Evolutionary conservation across 495 filamentous ascomycete species (phyloP).

Genomic region (Parachaetomium inaequale): DNA sequence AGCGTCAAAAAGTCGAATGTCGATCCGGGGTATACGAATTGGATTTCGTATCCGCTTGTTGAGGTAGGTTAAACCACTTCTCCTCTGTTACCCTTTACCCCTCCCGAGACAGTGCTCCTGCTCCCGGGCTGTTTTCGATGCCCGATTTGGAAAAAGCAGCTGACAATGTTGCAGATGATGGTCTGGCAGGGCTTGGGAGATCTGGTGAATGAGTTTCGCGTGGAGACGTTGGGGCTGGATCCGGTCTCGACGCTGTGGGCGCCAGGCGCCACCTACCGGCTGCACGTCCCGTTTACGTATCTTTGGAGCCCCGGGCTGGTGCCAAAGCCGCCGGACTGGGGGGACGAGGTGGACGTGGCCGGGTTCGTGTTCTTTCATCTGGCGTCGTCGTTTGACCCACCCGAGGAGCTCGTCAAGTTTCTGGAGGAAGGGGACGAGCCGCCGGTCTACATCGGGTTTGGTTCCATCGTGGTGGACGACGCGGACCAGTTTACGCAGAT

Average conservation of each 20-base stretch:
- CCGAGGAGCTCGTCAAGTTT: conserved; percentile 59
- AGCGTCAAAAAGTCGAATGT: conserved; percentile 62
- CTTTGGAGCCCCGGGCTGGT: conserved; percentile 81
- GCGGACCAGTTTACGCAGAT: conserved; percentile 57
- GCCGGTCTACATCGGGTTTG: conserved; percentile 65
- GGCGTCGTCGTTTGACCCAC: conserved; percentile 61
- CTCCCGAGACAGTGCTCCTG: too few species aligned
- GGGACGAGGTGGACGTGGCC: conserved; percentile 62
- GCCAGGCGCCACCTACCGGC: conserved; percentile 58
- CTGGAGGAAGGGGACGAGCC: conserved; percentile 54
- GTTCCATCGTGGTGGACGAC: conserved; percentile 66
- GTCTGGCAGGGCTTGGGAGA: conserved; percentile 78
- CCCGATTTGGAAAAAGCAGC: too few species aligned
- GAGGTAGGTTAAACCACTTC: too few species aligned
- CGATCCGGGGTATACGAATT: conserved; percentile 61
- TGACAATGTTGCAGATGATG: too few species aligned
- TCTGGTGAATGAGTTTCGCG: conserved; percentile 68
- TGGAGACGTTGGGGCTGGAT: conserved; percentile 61
- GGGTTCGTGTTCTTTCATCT: conserved; percentile 72
- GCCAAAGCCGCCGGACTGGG: conserved; percentile 75
- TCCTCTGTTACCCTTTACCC: too few species aligned
- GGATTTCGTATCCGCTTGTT: conserved; percentile 67
- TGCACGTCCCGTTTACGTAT: conserved; percentile 74
- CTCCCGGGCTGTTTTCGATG: too few species aligned
- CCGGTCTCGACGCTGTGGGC: conserved; percentile 64